Evolutionary conservation across 1,284 basidiomycete genomes (phyloP).

Genomic region (Agaricales sp.): DNA sequence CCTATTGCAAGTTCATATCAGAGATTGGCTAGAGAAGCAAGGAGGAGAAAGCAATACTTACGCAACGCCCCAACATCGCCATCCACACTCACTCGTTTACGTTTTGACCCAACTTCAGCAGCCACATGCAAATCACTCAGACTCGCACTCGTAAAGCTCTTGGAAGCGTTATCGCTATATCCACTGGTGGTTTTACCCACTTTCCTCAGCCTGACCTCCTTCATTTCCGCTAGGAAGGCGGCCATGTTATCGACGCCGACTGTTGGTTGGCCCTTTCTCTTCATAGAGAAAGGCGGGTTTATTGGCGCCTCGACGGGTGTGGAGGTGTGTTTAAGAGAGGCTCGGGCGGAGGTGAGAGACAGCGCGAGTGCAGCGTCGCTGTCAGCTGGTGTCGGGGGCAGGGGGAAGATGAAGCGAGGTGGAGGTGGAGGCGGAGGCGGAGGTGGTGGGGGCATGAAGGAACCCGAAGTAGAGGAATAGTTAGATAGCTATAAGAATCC

Average conservation of each 20-base stretch:
- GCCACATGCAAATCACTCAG: neutral
- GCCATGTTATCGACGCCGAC: slow-evolving; percentile 74
- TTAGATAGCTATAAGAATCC: slow-evolving; percentile 34
- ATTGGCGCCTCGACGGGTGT: slow-evolving; percentile 55
- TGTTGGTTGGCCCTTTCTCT: slow-evolving; percentile 49
- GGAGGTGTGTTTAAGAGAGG: slow-evolving; percentile 48
- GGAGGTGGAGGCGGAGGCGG: slow-evolving; percentile 28
- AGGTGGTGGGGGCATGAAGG: slow-evolving; percentile 41
- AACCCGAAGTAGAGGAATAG: slow-evolving; percentile 27
- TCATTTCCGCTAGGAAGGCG: slow-evolving; percentile 69
- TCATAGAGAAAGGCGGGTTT: slow-evolving; percentile 30
- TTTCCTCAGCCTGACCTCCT: slow-evolving; percentile 55
- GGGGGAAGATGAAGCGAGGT: too few relatives aligned
- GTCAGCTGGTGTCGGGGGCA: slow-evolving; percentile 17
- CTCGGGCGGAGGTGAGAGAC: slow-evolving; percentile 47
- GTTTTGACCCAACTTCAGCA: neutral
- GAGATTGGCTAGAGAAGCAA: neutral
- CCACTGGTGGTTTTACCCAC: slow-evolving; percentile 18
- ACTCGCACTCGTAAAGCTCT: neutral
- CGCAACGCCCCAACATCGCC: neutral
- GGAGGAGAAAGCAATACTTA: neutral
- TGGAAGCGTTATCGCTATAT: neutral
- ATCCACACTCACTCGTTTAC: neutral
- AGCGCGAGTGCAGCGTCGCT: too few relatives aligned
- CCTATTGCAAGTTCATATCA: too few relatives aligned